A percentile compares a stretch with the other conserved stretches of the same genome.
Conservation (phyloP, 139 green algal genomes). For the Nannochloris sp. region DNA sequence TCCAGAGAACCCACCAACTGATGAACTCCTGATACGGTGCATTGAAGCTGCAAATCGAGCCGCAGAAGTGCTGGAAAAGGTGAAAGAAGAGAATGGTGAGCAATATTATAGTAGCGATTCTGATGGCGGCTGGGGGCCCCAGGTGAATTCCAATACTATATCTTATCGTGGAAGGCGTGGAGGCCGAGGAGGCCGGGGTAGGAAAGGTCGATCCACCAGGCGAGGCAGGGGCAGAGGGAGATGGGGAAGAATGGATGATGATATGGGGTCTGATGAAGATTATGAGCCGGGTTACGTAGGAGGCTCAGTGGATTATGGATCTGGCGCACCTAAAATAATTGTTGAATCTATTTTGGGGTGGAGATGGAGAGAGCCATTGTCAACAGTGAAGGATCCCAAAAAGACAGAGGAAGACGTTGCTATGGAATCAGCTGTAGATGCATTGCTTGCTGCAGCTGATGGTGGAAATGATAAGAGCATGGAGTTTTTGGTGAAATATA, state of each 20-base stretch:
- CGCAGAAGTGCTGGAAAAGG: constrained; percentile 8
- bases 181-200: constrained; percentile 13
- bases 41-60: constrained; percentile 47
- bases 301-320: not conserved
- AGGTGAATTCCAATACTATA: not conserved
- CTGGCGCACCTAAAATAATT: constrained; percentile 17
- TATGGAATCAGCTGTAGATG: constrained; percentile 48
- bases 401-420: not conserved
- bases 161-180: constrained; percentile 6
- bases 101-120: constrained; percentile 45
- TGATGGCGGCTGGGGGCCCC: constrained; percentile 51
- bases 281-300: constrained; percentile 16
- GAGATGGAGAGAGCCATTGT: constrained; percentile 25
- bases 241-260: constrained; percentile 31
- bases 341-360: constrained; percentile 68
- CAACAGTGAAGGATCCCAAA: not conserved
- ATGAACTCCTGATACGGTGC: constrained; percentile 32
- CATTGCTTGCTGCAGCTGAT: constrained; percentile 42
- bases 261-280: constrained; percentile 39
- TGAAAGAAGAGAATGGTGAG: constrained; percentile 1
- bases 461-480: constrained; percentile 27
- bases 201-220: not conserved
- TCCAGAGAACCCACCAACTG: constrained; percentile 6
- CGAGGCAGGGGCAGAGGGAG: constrained; percentile 18
- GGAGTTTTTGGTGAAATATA: constrained; percentile 83